These are phyloP conservation scores for Fusarium zealandicum DNA, from an alignment of 2,329 filamentous ascomycete genomes.

Conservation along the genomic window DNA sequence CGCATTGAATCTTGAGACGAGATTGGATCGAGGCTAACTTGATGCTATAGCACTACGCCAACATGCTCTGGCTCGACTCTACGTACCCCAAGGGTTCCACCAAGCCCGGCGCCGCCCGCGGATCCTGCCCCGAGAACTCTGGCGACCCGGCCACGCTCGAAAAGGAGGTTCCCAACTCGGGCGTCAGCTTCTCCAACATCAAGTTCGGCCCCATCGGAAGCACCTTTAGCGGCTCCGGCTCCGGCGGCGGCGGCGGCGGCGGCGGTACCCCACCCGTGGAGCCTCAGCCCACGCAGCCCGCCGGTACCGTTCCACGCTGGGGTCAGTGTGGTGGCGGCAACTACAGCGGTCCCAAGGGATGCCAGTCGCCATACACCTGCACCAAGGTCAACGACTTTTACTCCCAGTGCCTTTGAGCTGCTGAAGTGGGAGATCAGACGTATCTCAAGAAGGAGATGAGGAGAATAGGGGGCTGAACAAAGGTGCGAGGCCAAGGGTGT, in stretches of 20 bases:
- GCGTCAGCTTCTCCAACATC: slow-evolving; percentile 67
- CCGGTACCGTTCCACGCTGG: slow-evolving; percentile 40
- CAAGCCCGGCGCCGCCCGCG: slow-evolving; percentile 58
- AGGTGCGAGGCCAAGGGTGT: not conserved
- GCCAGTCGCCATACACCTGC: slow-evolving; percentile 48
- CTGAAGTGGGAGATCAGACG: too few relatives aligned
- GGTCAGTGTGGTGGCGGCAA: slow-evolving; percentile 50
- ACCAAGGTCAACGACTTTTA: slow-evolving; percentile 50
- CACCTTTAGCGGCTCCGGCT: slow-evolving; percentile 53
- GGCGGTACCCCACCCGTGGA: not conserved
- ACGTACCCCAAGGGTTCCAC: slow-evolving; percentile 62
- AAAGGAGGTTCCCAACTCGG: slow-evolving; percentile 52
- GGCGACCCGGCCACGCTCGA: slow-evolving; percentile 61
- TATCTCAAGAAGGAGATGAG: not conserved
- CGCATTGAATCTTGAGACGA: not conserved
- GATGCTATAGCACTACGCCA: slow-evolving; percentile 56
- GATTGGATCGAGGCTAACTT: slow-evolving; percentile 8
- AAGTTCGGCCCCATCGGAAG: slow-evolving; percentile 63
- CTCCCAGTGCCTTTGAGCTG: slow-evolving; percentile 50
- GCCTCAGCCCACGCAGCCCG: not conserved
- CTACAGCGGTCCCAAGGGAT: slow-evolving; percentile 48
- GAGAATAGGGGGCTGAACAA: not conserved
- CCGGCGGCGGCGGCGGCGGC: slow-evolving; percentile 4
- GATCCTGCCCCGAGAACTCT: slow-evolving; percentile 59
- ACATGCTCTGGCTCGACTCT: slow-evolving; percentile 80